phyloP scores from a whole-genome alignment of 2,329 filamentous ascomycete genomes.

The Pseudocercospora eumusae region DNA sequence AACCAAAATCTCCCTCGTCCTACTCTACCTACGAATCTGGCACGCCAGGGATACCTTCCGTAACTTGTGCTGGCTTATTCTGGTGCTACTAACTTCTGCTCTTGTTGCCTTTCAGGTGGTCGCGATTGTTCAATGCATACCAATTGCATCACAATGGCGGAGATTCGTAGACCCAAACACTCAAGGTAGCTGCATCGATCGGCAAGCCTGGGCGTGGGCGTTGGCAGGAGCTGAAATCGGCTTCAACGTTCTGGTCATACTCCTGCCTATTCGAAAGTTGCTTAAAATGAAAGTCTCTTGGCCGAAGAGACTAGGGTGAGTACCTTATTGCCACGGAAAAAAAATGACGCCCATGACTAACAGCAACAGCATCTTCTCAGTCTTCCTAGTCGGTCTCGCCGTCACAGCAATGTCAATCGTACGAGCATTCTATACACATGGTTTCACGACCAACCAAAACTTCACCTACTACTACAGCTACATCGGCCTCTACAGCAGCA shows the following conservation, averaged over 20 bases:
- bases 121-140: conserved; percentile 14
- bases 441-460: conserved; percentile 12
- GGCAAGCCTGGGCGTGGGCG: conserved; percentile 8
- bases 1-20: conserved; percentile 24
- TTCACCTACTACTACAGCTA: conserved; percentile 22
- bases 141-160: conserved; percentile 14
- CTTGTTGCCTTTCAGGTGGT: conserved; percentile 18
- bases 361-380: conserved; percentile 11
- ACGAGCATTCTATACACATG: conserved; percentile 17
- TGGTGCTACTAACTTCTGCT: conserved; percentile 12
- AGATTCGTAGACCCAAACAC: neutral
- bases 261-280: conserved; percentile 20
- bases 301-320: conserved; percentile 20
- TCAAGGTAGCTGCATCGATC: conserved; percentile 20
- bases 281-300: conserved; percentile 12
- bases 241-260: conserved; percentile 20
- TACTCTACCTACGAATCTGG: conserved; percentile 23
- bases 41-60: conserved; percentile 6
- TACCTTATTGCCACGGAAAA: neutral
- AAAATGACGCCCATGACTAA: neutral
- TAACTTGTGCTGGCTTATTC: conserved; percentile 13
- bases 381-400: conserved; percentile 22
- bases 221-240: conserved; percentile 12
- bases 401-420: conserved; percentile 23
- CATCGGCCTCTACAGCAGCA: conserved; percentile 21